Base-by-base conservation (phyloP, 2,329 filamentous ascomycete genomes). In the Scopulariopsis brevicaulis region DNA sequence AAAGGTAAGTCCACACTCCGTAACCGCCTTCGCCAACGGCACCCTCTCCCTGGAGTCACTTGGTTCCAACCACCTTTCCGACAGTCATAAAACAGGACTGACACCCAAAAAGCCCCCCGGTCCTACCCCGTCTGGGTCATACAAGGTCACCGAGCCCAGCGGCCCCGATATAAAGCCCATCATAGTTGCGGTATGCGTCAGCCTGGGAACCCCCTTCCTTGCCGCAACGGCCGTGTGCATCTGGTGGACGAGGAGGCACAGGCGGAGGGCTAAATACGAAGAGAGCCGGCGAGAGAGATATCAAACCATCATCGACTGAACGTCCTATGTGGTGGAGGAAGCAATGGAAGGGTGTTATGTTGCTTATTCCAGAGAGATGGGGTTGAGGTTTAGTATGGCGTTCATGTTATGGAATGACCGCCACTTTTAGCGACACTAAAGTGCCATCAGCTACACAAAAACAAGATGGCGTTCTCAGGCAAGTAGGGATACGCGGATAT, bases 171-270 rank as follows among this genome's bases (percentile, higher is more conserved):
- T 20, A 2, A 15, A 53, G 8, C 18, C 46, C 40, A 54, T 57
- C 12, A 48, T 57, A 4, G 37, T 20, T 34, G 58, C 55, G 4
- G 55, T 59, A 1, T 59, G 55, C 43, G 51, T 59, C 20, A 51
- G 58, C 32, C 37, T 59, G 25, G 58, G 58, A 18, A 43, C 57
- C 4, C 58, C 58, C 14, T 50, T 57, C 10, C 24, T 59, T 5
- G 55, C 55, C 51, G 55, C 46, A 8, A 52, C 54, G 12, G 58
- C 20, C 15, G 50, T 59, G 12, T 54, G 53, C 28, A 22, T 59
- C 7, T 57, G 58, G 58, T 59, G 58, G 51, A 53, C n/a, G 34
- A n/a, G 58, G 54, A 43, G 54, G 54, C 43, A 59, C 24, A 46
- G 54, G 24, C 50, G 35, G 54, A 43, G 50, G 50, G 25, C 34